Evolutionary conservation across 306 rosid genomes (phyloP).

Genomic region (Alnus rubra): DNA sequence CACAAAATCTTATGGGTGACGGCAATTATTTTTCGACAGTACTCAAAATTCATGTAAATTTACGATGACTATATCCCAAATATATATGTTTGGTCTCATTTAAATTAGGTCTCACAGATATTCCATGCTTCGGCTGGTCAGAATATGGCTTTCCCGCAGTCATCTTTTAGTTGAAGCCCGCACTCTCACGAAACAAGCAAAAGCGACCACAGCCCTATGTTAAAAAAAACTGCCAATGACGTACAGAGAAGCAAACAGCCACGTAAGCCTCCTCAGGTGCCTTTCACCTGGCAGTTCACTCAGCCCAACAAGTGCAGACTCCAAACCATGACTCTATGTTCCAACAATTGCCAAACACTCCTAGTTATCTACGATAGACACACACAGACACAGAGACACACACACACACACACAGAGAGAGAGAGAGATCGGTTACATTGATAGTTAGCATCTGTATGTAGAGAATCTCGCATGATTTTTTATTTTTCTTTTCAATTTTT

Average conservation of each 20-base stretch:
- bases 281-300: constrained; percentile 16
- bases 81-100: background rate
- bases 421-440: background rate
- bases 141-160: background rate
- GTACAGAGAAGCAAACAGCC: constrained; percentile 1
- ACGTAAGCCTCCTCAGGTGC: constrained; percentile 15
- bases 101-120: background rate
- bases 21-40: too few species aligned
- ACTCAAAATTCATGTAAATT: too few species aligned
- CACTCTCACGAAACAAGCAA: background rate
- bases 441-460: background rate
- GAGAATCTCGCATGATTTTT: background rate
- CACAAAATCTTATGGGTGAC: too few species aligned
- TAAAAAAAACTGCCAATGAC: background rate
- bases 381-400: too few species aligned
- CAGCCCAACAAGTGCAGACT: constrained; percentile 1
- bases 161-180: background rate
- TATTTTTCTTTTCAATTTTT: background rate
- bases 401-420: background rate
- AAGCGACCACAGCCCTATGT: too few species aligned
- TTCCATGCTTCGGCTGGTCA: background rate
- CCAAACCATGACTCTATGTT: background rate
- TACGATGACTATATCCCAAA: too few species aligned
- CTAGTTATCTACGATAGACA: background rate
- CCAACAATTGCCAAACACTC: background rate